Evolutionary conservation across 192 early-diverging fungal genomes (phyloP).

Genomic region (Rhizophagus sp.): DNA sequence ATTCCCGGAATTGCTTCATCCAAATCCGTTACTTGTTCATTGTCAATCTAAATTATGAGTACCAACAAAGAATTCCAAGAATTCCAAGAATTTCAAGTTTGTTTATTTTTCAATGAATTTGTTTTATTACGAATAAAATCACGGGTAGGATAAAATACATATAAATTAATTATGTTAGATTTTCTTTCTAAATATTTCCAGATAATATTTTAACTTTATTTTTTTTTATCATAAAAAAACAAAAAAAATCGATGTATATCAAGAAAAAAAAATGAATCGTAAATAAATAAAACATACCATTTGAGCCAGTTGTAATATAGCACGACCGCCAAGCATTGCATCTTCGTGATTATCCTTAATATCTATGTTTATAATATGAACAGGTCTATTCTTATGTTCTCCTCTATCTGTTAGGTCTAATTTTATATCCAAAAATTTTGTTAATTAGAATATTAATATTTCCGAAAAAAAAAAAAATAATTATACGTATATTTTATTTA

Average conservation of each 20-base stretch:
- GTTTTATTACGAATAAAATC: too few species aligned
- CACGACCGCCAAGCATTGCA: slow-evolving; percentile 78
- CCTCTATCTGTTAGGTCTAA: slow-evolving; percentile 78
- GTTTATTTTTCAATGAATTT: too few species aligned
- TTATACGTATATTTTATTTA: slow-evolving; percentile 24
- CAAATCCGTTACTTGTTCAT: slow-evolving; percentile 67
- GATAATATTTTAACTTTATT: background rate
- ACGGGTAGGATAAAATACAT: background rate
- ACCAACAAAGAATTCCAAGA: background rate
- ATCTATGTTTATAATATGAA: slow-evolving; percentile 95
- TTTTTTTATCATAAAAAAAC: too few species aligned
- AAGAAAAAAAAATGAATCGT: background rate
- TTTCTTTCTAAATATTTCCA: background rate
- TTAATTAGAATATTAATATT: background rate
- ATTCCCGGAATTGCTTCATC: slow-evolving; percentile 85
- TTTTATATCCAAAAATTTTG: background rate
- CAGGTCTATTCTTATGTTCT: slow-evolving; percentile 63
- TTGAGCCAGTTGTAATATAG: slow-evolving; percentile 79
- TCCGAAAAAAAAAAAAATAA: background rate
- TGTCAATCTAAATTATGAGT: slow-evolving; percentile 43
- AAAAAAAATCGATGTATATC: background rate
- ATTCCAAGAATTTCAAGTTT: too few species aligned
- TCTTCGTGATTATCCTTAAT: slow-evolving; percentile 95
- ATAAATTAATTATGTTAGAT: background rate
- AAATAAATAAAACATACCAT: slow-evolving; percentile 46